These are phyloP conservation scores for Petunia secreta DNA, from an alignment of 257 asterid genomes.

Conservation along the genomic window DNA sequence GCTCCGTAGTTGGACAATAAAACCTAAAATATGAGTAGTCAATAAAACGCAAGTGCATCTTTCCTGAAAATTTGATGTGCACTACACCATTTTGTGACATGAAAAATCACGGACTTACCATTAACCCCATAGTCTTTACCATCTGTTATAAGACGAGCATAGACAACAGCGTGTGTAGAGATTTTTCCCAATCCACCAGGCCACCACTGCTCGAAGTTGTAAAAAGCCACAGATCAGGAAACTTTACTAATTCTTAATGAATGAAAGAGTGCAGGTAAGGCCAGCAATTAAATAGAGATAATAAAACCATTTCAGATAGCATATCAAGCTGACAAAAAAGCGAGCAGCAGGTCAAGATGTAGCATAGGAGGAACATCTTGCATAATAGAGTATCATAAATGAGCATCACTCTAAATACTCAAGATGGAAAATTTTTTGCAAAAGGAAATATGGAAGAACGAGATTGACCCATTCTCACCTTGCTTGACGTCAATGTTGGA, in stretches of 20 bases:
- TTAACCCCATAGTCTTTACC: slow-evolving; percentile 88
- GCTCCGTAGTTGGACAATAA: slow-evolving; percentile 88
- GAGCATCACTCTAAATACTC: background rate
- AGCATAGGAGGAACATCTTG: background rate
- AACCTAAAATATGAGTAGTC: slow-evolving; percentile 49
- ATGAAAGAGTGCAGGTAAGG: background rate
- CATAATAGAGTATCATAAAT: background rate
- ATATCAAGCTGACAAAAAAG: background rate
- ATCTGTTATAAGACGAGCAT: slow-evolving; percentile 83
- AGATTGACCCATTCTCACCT: slow-evolving; percentile 52
- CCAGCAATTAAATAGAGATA: background rate
- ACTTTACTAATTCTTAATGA: background rate
- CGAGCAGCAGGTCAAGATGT: background rate
- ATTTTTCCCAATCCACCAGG: slow-evolving; percentile 99
- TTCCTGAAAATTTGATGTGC: background rate
- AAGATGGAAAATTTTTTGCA: background rate
- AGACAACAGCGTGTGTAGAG: slow-evolving; percentile 88
- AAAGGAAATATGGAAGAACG: background rate
- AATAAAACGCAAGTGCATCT: background rate
- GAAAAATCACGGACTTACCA: slow-evolving; percentile 50
- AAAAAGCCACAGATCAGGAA: slow-evolving; percentile 30
- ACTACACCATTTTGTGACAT: background rate
- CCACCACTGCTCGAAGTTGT: slow-evolving; percentile 76
- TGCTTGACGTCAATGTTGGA: slow-evolving; percentile 98
- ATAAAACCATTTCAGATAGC: background rate